Base-by-base conservation (phyloP, 1,284 basidiomycete species). In the Apiotrichum gamsii region DNA sequence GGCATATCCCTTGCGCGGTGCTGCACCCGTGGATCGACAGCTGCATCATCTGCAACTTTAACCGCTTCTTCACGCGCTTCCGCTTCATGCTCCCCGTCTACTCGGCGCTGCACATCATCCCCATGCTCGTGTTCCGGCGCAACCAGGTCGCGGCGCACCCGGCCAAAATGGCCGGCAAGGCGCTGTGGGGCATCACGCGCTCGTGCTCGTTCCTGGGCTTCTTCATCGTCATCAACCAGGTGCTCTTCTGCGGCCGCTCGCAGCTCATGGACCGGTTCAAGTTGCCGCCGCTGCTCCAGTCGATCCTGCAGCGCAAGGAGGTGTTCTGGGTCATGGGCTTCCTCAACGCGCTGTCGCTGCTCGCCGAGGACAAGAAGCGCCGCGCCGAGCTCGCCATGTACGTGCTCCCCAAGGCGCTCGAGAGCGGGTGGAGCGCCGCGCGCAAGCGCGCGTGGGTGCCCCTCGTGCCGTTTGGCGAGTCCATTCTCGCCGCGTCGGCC, bases 21-120 rank as follows among this genome's bases (percentile, higher is more conserved):
- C 76, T 89, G 1, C 93, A 97, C 62, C 93, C 93, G 0, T 82
- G 82, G 66, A 65, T 82, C 13, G 81, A 85, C 35, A 81, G 78
- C 8, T 95, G 91, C 65, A 62, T 76, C 20, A 71, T 73, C 10
- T 83, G 84, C 8, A 82, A 83, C 9, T 50, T 87, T 18, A 79
- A 83, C 28, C 82, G 90, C 16, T 88, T 93, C 74, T 77, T 85
- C 58, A 75, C 80, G 18, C 90, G 95, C 3, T 87, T 86, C 64
- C 56, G 64, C 60, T 93, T 85, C 85, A 91, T 91, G 76, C 64
- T 76, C 1, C 78, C 80, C 1, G 78, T 80, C 33, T 98, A 97
- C 60, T 83, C 87, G 18, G 90, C 90, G 0, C 74, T 98, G 34
- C 90, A 97, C 70, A 80, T 96, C 52, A 82, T 96, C 28, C 94